phyloP scores from a whole-genome alignment of 2,329 filamentous ascomycete genomes.

The Aspergillus sp. region DNA sequence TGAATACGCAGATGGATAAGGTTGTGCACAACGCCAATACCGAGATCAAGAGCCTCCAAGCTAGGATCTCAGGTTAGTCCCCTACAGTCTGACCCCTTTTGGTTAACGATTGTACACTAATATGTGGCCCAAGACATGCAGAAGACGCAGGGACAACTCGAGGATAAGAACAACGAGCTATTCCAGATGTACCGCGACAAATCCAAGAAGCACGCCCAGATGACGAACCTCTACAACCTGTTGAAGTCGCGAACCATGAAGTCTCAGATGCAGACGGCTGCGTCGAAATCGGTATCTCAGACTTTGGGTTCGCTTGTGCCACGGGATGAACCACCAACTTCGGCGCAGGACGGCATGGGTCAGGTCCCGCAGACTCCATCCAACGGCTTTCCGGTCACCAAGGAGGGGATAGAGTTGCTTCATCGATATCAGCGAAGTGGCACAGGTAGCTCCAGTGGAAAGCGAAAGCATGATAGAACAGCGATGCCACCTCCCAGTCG shows the following conservation, averaged over 20 bases:
- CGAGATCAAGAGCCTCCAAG: constrained; percentile 59
- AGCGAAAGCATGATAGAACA: constrained; percentile 12
- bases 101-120: not conserved
- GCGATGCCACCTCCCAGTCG: constrained; percentile 27
- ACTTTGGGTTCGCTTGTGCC: constrained; percentile 33
- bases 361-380: constrained; percentile 19
- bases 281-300: constrained; percentile 45
- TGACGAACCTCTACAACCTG: constrained; percentile 53
- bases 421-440: constrained; percentile 35
- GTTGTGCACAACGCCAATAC: constrained; percentile 66
- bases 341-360: constrained; percentile 9
- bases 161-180: constrained; percentile 65
- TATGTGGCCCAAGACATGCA: constrained; percentile 42
- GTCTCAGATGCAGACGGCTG: constrained; percentile 47
- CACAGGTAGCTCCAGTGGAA: constrained; percentile 29
- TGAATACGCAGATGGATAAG: constrained; percentile 63
- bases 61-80: constrained; percentile 51
- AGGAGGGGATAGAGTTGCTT: constrained; percentile 28
- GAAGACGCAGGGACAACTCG: constrained; percentile 54
- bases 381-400: constrained; percentile 13
- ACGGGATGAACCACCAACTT: constrained; percentile 8
- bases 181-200: constrained; percentile 61
- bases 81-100: not conserved
- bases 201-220: constrained; percentile 57
- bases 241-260: constrained; percentile 50